Conservation (phyloP, 495 filamentous ascomycete genomes). For the Viridothelium virens region DNA sequence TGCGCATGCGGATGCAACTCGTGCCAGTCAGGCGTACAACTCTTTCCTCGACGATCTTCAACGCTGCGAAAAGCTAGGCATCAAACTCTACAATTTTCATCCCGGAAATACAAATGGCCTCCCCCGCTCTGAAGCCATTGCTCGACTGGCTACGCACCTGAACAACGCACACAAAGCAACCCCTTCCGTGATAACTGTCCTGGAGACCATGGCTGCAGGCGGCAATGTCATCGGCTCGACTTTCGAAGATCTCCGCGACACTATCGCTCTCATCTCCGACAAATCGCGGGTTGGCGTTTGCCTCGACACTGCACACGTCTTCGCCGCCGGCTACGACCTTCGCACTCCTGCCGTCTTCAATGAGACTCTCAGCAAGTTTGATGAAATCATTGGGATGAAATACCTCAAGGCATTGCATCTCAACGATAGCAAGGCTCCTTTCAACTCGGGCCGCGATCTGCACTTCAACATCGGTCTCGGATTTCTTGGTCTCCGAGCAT, state of each 20-base stretch:
- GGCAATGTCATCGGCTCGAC: constrained; percentile 76
- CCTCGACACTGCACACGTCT: constrained; percentile 93
- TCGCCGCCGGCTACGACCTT: constrained; percentile 88
- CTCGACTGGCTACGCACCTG: constrained; percentile 67
- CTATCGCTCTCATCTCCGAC: constrained; percentile 69
- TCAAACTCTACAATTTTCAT: constrained; percentile 94
- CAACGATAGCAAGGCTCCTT: constrained; percentile 87
- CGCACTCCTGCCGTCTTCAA: constrained; percentile 65
- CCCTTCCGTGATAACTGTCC: constrained; percentile 63
- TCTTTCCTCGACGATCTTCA: constrained; percentile 82
- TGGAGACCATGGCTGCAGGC: constrained; percentile 89
- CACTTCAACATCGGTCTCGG: constrained; percentile 94
- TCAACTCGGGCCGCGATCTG: constrained; percentile 68
- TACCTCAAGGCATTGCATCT: constrained; percentile 83
- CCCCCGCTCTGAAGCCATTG: constrained; percentile 59
- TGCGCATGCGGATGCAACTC: constrained; percentile 68
- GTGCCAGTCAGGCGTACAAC: constrained; percentile 77
- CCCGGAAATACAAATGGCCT: constrained; percentile 67
- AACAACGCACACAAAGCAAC: constrained; percentile 75
- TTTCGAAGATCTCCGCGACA: constrained; percentile 77
- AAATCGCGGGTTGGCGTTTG: constrained; percentile 90
- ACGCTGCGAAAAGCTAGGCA: constrained; percentile 81
- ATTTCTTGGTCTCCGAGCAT: constrained; percentile 80
- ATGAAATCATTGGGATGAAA: constrained; percentile 65
- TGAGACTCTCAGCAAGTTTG: constrained; percentile 64